phyloP scores from a whole-genome alignment of 371 early-diverging fungal genomes.

The Astathelohania contejeani region DNA sequence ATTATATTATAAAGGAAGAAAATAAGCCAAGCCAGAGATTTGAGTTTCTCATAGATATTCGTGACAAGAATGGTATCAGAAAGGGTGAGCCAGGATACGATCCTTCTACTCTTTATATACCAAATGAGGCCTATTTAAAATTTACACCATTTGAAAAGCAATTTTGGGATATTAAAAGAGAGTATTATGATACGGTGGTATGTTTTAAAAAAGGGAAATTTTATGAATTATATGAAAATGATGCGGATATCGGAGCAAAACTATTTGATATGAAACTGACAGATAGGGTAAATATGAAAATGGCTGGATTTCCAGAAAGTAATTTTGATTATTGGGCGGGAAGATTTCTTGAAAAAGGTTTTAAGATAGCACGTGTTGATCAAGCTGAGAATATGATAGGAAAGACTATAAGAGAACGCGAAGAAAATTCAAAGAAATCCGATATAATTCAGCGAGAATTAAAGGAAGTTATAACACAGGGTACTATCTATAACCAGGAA shows the following conservation, averaged over 20 bases:
- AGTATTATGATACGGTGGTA: slow-evolving; percentile 81
- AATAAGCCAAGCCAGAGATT: too few species aligned
- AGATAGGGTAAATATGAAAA: slow-evolving; percentile 90
- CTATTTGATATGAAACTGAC: slow-evolving; percentile 85
- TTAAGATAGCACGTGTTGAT: slow-evolving; percentile 89
- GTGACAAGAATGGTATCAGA: slow-evolving; percentile 58
- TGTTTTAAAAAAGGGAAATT: slow-evolving; percentile 98
- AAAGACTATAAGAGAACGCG: slow-evolving; percentile 74
- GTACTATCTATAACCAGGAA: slow-evolving; percentile 74
- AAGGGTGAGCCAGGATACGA: slow-evolving; percentile 69
- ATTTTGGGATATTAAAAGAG: slow-evolving; percentile 91
- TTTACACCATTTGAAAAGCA: slow-evolving; percentile 94
- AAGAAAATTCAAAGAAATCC: slow-evolving; percentile 31
- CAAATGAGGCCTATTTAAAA: slow-evolving; percentile 59
- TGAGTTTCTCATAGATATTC: slow-evolving; percentile 61
- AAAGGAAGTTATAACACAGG: slow-evolving; percentile 73
- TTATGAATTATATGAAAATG: slow-evolving; percentile 93
- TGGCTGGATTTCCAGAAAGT: slow-evolving; percentile 94
- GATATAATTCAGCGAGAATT: slow-evolving; percentile 77
- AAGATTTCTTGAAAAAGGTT: slow-evolving; percentile 82
- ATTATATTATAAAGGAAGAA: too few species aligned
- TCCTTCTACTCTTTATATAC: slow-evolving; percentile 73
- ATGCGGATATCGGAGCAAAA: slow-evolving; percentile 88
- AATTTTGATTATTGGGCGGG: slow-evolving; percentile 83
- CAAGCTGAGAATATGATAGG: slow-evolving; percentile 87